Percentiles rank a stretch among this genome's conserved stretches.
phyloP scores from a whole-genome alignment of 1,284 basidiomycete genomes.

The Rhodotorula sp. region DNA sequence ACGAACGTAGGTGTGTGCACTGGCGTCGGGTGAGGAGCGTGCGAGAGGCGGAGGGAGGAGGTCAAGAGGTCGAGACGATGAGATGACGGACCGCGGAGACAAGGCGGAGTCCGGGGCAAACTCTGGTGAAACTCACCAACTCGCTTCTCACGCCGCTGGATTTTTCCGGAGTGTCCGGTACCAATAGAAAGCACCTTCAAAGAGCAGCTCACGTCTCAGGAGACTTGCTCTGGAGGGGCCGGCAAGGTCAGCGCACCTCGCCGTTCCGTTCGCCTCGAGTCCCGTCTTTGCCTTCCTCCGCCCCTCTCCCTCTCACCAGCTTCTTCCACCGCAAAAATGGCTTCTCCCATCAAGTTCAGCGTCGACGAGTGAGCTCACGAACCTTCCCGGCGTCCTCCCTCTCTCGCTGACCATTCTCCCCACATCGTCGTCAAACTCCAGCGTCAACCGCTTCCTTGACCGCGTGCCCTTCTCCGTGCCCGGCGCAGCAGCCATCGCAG shows the following conservation, averaged over 20 bases:
- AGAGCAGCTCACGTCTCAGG: too few species aligned
- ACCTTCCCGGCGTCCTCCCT: background rate
- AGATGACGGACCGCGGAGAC: too few species aligned
- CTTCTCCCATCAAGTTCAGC: slow-evolving; percentile 5
- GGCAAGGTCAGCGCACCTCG: background rate
- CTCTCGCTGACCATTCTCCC: background rate
- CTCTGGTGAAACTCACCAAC: too few species aligned
- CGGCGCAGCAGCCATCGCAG: slow-evolving; percentile 14
- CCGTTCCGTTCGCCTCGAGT: background rate
- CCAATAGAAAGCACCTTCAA: too few species aligned
- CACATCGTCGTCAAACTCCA: background rate
- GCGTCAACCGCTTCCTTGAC: slow-evolving; percentile 30
- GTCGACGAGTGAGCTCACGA: slow-evolving; percentile 18
- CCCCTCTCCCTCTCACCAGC: background rate
- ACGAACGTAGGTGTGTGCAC: too few species aligned
- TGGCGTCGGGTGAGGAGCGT: too few species aligned
- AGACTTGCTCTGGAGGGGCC: background rate
- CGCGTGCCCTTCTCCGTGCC: slow-evolving; percentile 11
- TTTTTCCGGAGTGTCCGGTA: too few species aligned
- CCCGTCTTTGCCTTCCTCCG: background rate
- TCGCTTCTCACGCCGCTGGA: too few species aligned
- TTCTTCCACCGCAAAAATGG: background rate
- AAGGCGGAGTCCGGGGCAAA: too few species aligned
- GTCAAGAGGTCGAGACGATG: too few species aligned
- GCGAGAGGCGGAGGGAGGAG: too few species aligned